phyloP scores from a whole-genome alignment of 2,329 filamentous ascomycete species.

The Dendrostoma leiphaemia region DNA sequence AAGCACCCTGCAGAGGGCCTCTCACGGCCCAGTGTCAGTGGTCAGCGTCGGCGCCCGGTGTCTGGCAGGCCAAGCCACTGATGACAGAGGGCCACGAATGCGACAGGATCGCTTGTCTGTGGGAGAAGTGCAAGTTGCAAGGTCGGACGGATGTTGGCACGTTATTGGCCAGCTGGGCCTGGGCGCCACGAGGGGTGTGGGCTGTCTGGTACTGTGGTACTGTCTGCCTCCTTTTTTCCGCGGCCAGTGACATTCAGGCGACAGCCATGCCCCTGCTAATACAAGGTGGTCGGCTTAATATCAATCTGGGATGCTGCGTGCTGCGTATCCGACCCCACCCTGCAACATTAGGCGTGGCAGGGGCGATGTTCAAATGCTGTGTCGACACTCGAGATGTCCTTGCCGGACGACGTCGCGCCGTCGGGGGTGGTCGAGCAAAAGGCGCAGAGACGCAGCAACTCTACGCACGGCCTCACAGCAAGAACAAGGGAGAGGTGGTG shows the following conservation, averaged over 20 bases:
- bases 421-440: too few species aligned
- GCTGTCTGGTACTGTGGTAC: too few species aligned
- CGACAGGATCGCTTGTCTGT: background rate
- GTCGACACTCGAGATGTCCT: background rate
- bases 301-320: background rate
- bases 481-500: too few species aligned
- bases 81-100: background rate
- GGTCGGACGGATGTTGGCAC: too few species aligned
- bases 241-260: constrained; percentile 3
- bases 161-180: too few species aligned
- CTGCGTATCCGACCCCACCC: background rate
- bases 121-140: constrained; percentile 4
- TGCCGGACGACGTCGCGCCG: background rate
- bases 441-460: too few species aligned
- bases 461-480: too few species aligned
- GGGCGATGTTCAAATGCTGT: too few species aligned
- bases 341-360: background rate
- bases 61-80: too few species aligned
- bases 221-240: background rate
- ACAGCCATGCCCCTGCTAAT: constrained; percentile 2
- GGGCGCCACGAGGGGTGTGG: constrained; percentile 2
- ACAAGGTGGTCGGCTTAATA: background rate
- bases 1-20: too few species aligned
- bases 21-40: too few species aligned
- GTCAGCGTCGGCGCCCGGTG: too few species aligned